Evolutionary conservation across 495 filamentous ascomycete genomes (phyloP), one percentile per base, ranked within the genome.

Genomic region (Lasiosphaeria ovina): DNA sequence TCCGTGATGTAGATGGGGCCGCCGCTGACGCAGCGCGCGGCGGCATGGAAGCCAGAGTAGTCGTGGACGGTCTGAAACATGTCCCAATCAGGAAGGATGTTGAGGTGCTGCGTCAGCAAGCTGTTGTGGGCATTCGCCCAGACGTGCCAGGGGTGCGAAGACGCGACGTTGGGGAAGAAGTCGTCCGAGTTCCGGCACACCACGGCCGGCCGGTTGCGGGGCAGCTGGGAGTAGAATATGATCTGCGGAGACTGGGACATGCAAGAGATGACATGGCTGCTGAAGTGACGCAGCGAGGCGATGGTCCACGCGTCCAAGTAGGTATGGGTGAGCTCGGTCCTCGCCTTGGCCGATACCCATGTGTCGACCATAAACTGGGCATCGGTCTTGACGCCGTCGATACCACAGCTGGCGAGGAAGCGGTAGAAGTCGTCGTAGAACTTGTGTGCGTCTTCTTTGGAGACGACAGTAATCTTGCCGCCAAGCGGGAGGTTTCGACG

Each of bases 1-100:
- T 98, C 94, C 3, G 94, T 98, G 66, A 98, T 90, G 61, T 93
- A 96, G 44, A 98, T 86, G 0, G 93, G 94, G 2, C 94, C 94
- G 1, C 94, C 94, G 54, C 87, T 90, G 9, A 98, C 83, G 72
- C 91, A 96, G 14, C 94, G 82, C 10, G 91, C 92, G 10, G 94
- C 92, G 35, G 89, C 94, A 55, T 98, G 94, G 73, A 93, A 94
- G 0, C 80, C 81, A 1, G 87, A 87, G 64, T 89, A 94, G 3
- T 82, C 76, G 67, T 93, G 90, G 14, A 73, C 71, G 1, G 94
- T 96, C 69, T 98, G 94, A 72, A 98, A 98, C 94, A 98, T 98
- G 73, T 98, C 94, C 94, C 94, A 98, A 73, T 98, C 94, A 0
- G 92, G 92, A 2, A 83, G 65, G 11, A 77, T 52, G 57, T 81